A percentile compares a stretch with the other conserved stretches of the same genome.
These are phyloP conservation scores for Williopsis jadinii DNA, from an alignment of 1,139 yeast genomes.

Conservation along the genomic window DNA sequence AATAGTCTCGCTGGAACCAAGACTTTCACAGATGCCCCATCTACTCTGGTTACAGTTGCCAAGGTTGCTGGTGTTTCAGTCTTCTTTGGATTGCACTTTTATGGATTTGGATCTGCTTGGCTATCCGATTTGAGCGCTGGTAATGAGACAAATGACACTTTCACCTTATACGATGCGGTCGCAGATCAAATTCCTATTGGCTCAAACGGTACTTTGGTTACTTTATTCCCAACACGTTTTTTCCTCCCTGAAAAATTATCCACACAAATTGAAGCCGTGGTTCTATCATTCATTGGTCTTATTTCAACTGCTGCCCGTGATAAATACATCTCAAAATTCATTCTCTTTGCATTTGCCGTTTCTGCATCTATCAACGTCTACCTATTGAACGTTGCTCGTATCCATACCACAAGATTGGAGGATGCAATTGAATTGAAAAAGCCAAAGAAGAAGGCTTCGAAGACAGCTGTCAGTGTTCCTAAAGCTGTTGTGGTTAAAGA, in stretches of 20 bases:
- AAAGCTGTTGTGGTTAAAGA: conserved; percentile 3
- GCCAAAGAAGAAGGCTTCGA: conserved; percentile 9
- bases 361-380: conserved; percentile 80
- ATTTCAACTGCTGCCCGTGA: conserved; percentile 76
- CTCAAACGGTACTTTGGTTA: conserved; percentile 17
- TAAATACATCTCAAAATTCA: conserved; percentile 69
- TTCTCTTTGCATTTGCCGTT: conserved; percentile 65
- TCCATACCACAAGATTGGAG: conserved; percentile 31
- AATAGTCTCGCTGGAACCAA: background rate
- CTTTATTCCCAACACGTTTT: conserved; percentile 36
- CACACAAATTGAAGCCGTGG: conserved; percentile 59
- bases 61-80: conserved; percentile 62
- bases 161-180: conserved; percentile 35
- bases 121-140: conserved; percentile 43
- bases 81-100: conserved; percentile 67
- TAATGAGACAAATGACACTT: conserved; percentile 23
- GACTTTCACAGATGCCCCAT: conserved; percentile 28
- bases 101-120: conserved; percentile 73
- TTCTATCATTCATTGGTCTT: conserved; percentile 45
- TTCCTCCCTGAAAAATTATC: conserved; percentile 64
- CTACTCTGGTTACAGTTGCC: conserved; percentile 42
- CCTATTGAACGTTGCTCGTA: conserved; percentile 69
- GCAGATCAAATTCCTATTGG: conserved; percentile 28
- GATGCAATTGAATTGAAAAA: conserved; percentile 15
- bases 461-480: conserved; percentile 5